A percentile compares a stretch with the other conserved stretches of the same genome.
These are phyloP conservation scores for Geotrichum siamense DNA, from an alignment of 1,139 yeast genomes.

Conservation along the genomic window DNA sequence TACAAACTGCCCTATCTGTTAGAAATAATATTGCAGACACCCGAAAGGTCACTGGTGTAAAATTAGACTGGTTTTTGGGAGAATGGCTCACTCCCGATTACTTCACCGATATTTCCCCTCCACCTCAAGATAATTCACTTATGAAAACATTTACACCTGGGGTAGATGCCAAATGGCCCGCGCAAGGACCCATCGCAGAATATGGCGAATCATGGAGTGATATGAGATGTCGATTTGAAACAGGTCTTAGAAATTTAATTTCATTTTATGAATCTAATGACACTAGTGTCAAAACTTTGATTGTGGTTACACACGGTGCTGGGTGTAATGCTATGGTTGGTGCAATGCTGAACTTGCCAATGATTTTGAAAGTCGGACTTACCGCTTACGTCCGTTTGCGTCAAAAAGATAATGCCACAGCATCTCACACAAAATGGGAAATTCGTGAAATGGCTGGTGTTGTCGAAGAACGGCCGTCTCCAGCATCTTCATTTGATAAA, in stretches of 20 bases:
- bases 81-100: slow-evolving; percentile 40
- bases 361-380: slow-evolving; percentile 31
- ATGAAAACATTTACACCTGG: slow-evolving; percentile 27
- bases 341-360: slow-evolving; percentile 30
- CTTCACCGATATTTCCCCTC: slow-evolving; percentile 32
- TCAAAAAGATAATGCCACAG: neutral
- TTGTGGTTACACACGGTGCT: slow-evolving; percentile 39
- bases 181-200: slow-evolving; percentile 33
- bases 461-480: neutral
- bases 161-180: slow-evolving; percentile 27
- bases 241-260: slow-evolving; percentile 29
- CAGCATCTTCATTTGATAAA: neutral
- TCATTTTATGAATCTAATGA: slow-evolving; percentile 21
- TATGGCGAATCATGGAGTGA: slow-evolving; percentile 37
- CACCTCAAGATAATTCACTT: slow-evolving; percentile 34
- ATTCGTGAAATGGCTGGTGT: slow-evolving; percentile 2
- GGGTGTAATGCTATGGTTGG: slow-evolving; percentile 37
- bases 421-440: neutral
- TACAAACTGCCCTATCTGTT: slow-evolving; percentile 33
- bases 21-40: slow-evolving; percentile 21
- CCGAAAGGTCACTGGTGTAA: slow-evolving; percentile 18
- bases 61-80: slow-evolving; percentile 35
- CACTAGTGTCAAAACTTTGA: slow-evolving; percentile 19
- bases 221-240: slow-evolving; percentile 33
- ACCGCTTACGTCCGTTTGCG: slow-evolving; percentile 19